These are phyloP conservation scores for Crucibulum laeve DNA, from an alignment of 768 basidiomycete species.

Conservation along the genomic window DNA sequence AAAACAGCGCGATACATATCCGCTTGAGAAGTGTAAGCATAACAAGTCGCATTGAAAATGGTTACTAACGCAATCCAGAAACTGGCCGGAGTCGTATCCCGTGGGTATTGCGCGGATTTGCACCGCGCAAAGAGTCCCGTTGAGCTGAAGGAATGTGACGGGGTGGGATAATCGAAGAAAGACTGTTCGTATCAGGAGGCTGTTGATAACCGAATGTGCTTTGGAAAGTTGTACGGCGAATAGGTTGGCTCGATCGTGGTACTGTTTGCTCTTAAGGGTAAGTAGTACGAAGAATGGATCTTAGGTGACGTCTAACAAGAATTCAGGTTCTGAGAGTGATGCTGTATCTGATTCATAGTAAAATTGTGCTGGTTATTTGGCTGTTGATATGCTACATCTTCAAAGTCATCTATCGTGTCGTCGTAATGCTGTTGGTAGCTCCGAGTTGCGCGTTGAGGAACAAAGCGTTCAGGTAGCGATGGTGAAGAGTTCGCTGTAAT, in stretches of 20 bases:
- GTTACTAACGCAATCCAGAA: constrained; percentile 61
- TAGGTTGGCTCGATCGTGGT: too few species aligned
- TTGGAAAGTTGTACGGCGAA: too few species aligned
- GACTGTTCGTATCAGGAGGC: too few species aligned
- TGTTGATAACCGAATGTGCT: too few species aligned
- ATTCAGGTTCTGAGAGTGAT: too few species aligned
- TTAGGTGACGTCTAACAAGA: too few species aligned
- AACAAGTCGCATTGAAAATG: constrained; percentile 1
- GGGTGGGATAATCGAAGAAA: too few species aligned
- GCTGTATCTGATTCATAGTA: too few species aligned
- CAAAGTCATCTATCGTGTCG: neutral
- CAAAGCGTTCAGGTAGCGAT: constrained; percentile 6
- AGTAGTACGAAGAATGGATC: too few species aligned
- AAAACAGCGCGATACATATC: constrained; percentile 78
- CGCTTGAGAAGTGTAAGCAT: constrained; percentile 41
- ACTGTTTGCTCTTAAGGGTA: too few species aligned
- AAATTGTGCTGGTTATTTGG: too few species aligned
- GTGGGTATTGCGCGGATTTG: constrained; percentile 30
- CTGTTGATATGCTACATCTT: neutral
- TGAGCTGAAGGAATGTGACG: neutral
- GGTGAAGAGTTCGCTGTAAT: constrained; percentile 14
- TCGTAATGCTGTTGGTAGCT: neutral
- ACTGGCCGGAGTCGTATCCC: constrained; percentile 61
- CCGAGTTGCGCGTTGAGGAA: constrained; percentile 3
- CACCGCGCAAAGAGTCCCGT: constrained; percentile 6